Evolutionary conservation across 768 basidiomycete species (phyloP), one percentile per base, ranked within the genome.

Genomic region (Agrocybe pediades): DNA sequence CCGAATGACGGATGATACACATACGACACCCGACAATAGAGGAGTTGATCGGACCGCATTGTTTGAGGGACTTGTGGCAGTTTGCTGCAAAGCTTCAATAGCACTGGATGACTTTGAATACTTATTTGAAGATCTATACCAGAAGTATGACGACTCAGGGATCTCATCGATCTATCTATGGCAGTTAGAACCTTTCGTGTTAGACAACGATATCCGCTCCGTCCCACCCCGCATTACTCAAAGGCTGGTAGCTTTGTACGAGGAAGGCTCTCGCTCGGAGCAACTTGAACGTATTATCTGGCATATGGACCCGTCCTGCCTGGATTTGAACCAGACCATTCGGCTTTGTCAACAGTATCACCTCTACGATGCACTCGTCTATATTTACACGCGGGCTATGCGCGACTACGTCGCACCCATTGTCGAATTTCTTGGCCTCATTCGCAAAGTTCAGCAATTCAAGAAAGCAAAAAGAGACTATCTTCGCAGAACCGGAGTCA

Each of bases 281-380:
- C 76, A 85, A 2, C 91, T 89, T 1, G 95, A 99, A 68, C 83
- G 84, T 25, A 76, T 98, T 52, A 96, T 99, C 50, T 98, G 95
- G 94, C 92, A 96, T 65, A 92, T 98, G 59, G 92, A 97, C 61
- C 94, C 96, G 1, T 73, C 82, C 2, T 92, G 87, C 61, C 73
- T 99, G 54, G 97, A 99, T 65, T 86, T 98, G 71, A 91, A 98
- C 64, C 96, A 98, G 71, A 88, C 89, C 4, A 89, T 98, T 59
- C 79, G 70, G 21, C 78, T 99, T 4, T 99, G 97, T 64, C 88
- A 93, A 68, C 79, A 71, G 53, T 82, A 94, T 64, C 80, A 80
- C 23, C 82, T 98, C 4, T 97, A 93, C 73, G 96, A 98, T 62
- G 95, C 96, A 0, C 81, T 98, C 53, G 88, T 96, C 53, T 95